Conservation (phyloP, 345 rosid species). For the Eucalyptus paniculata region DNA sequence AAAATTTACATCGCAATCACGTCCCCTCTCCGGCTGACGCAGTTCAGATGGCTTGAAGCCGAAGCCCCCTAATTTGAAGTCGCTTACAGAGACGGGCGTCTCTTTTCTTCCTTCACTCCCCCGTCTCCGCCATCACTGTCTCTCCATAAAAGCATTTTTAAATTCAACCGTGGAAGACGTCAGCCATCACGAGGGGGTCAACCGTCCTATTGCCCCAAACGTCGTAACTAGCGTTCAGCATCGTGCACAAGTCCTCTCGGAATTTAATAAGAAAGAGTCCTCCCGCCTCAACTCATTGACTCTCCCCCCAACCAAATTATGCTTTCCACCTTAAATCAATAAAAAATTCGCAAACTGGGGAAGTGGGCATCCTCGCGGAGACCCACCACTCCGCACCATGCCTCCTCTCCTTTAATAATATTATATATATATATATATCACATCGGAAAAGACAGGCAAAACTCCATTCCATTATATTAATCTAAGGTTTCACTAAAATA, state of each 20-base stretch:
- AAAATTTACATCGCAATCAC: neutral
- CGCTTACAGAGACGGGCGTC: too few species aligned
- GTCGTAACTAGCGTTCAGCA: too few species aligned
- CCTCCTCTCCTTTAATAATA: neutral
- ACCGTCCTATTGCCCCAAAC: neutral
- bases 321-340: too few species aligned
- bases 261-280: too few species aligned
- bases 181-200: neutral
- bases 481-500: neutral
- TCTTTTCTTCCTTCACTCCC: neutral
- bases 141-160: neutral
- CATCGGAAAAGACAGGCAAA: neutral
- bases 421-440: neutral
- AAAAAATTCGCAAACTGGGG: too few species aligned
- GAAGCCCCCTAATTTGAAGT: too few species aligned
- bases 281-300: too few species aligned
- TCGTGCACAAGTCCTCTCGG: too few species aligned
- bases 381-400: constrained; percentile 15
- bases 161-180: neutral
- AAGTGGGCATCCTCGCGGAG: neutral
- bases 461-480: neutral
- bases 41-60: neutral
- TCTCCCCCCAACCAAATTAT: too few species aligned
- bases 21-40: neutral
- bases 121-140: neutral